phyloP scores from a whole-genome alignment of 371 early-diverging fungal genomes.

The Batkoa obscura region DNA sequence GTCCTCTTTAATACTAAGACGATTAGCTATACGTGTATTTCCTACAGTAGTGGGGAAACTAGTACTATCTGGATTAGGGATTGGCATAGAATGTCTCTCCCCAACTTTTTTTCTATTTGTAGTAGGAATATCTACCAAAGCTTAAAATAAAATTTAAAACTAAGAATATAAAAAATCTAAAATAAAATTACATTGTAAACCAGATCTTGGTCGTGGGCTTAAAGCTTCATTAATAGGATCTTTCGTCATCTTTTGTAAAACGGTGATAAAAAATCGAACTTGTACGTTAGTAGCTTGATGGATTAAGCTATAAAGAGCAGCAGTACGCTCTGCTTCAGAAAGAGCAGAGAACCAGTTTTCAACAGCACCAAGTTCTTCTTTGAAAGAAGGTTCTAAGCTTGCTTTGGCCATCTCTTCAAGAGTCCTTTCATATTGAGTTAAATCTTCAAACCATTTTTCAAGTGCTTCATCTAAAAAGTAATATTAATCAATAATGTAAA shows the following conservation, averaged over 20 bases:
- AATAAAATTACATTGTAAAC: slow-evolving; percentile 1
- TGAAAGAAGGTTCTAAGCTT: slow-evolving; percentile 78
- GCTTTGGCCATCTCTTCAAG: slow-evolving; percentile 83
- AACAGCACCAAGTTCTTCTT: slow-evolving; percentile 80
- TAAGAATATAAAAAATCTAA: not conserved
- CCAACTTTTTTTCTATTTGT: not conserved
- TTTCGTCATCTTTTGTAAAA: slow-evolving; percentile 29
- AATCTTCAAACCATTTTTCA: slow-evolving; percentile 79
- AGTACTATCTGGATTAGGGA: too few relatives aligned
- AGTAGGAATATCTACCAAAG: not conserved
- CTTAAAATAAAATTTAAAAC: not conserved
- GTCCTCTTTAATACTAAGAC: not conserved
- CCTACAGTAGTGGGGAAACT: too few relatives aligned
- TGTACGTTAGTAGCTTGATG: slow-evolving; percentile 81
- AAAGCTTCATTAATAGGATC: slow-evolving; percentile 2
- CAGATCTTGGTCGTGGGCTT: not conserved
- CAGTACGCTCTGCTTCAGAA: slow-evolving; percentile 76
- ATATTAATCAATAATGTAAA: not conserved
- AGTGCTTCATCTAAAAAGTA: slow-evolving; percentile 41
- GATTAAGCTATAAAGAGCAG: slow-evolving; percentile 71
- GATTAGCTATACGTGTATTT: not conserved
- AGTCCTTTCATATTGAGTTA: slow-evolving; percentile 73
- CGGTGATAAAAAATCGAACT: slow-evolving; percentile 75
- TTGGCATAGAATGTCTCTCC: too few relatives aligned
- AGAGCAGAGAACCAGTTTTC: slow-evolving; percentile 87